Base-by-base conservation (phyloP, 306 rosid species). In the Pyrus bretschneideri region DNA sequence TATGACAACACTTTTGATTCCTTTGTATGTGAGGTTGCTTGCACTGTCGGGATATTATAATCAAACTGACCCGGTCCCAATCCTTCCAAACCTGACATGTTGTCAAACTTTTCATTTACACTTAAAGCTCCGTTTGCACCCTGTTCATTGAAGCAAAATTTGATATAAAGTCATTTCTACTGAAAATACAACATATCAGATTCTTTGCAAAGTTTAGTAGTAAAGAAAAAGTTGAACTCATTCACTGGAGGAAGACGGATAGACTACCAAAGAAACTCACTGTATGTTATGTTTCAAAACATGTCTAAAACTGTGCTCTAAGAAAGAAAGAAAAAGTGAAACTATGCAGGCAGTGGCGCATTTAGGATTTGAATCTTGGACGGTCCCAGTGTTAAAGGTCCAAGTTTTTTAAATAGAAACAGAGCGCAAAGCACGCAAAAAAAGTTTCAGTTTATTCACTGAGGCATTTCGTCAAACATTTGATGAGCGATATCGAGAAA, bases 1-100 rank as follows among this genome's bases (percentile, higher is more conserved):
- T 65, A 70, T 10, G 79, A 71, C 73, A 80, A 51, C 29, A 40
- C 65, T 64, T 68, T 76, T 52, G 81, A 68, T 67, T 83, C 81
- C 60, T 61, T 73, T 7, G 73, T 55, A 14, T 52, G 70, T 38
- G 61, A 31, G 70, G 64, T 76, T 76, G 70, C 73, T 45, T 83
- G 84, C 4, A 30, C n/a, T 71, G 81, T 40, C 78, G 61, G 79
- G 40, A 51, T 46, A 45, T 61, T 29, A 49, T 57, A 72, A 35
- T 75, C 81, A 35, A 49, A 58, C 68, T 59, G 73, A 71, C 59
- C 44, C 8, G 76, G 49, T 62, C 55, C 62, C 45, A 66, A 57
- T 79, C 72, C 83, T 57, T 79, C 81, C 38, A 79, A 71, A 75
- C 51, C 67, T 13, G 69, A 68, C 40, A 29, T 19, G 71, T 54